Evolutionary conservation across 345 rosid genomes (phyloP).

Genomic region (Camelina laxa): DNA sequence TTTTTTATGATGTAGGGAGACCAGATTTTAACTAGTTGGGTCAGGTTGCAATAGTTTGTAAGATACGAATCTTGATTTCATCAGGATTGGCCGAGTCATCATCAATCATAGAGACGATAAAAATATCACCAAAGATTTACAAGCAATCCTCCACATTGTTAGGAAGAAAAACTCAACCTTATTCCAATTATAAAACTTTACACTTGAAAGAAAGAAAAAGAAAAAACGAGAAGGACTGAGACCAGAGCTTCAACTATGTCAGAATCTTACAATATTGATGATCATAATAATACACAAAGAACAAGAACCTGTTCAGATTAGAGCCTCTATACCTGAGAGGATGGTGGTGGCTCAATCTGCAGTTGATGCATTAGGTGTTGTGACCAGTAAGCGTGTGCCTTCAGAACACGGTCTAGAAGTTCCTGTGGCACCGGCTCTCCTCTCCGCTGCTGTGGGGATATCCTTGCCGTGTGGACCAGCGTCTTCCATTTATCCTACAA

Average conservation of each 20-base stretch:
- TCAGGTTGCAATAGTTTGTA: no score
- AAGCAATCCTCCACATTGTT: conserved; percentile 6
- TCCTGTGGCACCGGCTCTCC: conserved; percentile 96
- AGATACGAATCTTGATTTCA: no score
- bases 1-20: no score
- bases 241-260: conserved; percentile 30
- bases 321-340: conserved; percentile 4
- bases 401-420: conserved; percentile 79
- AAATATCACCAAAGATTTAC: conserved; percentile 26
- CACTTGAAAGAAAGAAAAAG: conserved; percentile 6
- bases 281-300: conserved; percentile 28
- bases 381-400: conserved; percentile 82
- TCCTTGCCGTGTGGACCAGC: conserved; percentile 90
- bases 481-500: conserved; percentile 97
- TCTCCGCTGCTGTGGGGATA: conserved; percentile 93
- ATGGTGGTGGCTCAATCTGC: conserved; percentile 32
- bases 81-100: no score
- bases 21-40: no score
- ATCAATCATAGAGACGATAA: no score
- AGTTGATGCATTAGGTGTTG: conserved; percentile 75
- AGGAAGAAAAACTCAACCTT: conserved; percentile 4
- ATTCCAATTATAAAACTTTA: conserved; percentile 35
- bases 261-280: conserved; percentile 28
- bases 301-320: conserved; percentile 25
- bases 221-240: conserved; percentile 3